Base-by-base conservation (phyloP, 2,329 filamentous ascomycete genomes). In the Colletotrichum sp. region DNA sequence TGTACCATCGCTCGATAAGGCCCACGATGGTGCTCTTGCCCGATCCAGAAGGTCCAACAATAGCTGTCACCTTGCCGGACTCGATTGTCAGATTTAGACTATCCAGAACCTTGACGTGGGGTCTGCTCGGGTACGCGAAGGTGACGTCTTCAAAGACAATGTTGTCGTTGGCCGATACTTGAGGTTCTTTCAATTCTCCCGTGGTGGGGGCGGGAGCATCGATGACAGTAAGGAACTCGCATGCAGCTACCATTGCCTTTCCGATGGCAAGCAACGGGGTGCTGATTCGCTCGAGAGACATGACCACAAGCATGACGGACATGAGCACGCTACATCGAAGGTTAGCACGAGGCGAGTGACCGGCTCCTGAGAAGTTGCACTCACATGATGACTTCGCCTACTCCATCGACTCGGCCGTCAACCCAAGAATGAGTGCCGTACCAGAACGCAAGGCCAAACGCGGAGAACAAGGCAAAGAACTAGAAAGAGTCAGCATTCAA, bases 1-100 rank as follows among this genome's bases (percentile, higher is more conserved):
- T 90, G 81, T 95, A 95, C 93, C 93, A 95, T 36, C 93, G 87
- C 80, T 95, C 92, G 5, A 95, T 86, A 4, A 96, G 84, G 0
- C 92, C 93, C 1, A 95, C 91, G 30, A 95, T 91, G 0, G 94
- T 96, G 67, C 92, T 94, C 82, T 96, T 96, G 1, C 94, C 94
- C 6, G 90, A 92, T 0, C 94, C 94, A 4, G 92, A 94, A 1
- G 93, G 90, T 0, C 94, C 94, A 24, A 96, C 94, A 21, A 96
- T 93, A 3, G 94, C 94, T 1, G 93, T 95, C 3, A 93, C 89
- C 80, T 94, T 93, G 24, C 93, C 92, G 9, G 90, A 88, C 75
- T 90, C 87, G 71, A 95, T 90, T 1, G 83, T 86, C 10, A 95
- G 83, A 79, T 89, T 88, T 4, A 95, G 82, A 4, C 88, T 84